phyloP scores from a whole-genome alignment of 2,329 filamentous ascomycete species.

The Xylaria polymorpha region DNA sequence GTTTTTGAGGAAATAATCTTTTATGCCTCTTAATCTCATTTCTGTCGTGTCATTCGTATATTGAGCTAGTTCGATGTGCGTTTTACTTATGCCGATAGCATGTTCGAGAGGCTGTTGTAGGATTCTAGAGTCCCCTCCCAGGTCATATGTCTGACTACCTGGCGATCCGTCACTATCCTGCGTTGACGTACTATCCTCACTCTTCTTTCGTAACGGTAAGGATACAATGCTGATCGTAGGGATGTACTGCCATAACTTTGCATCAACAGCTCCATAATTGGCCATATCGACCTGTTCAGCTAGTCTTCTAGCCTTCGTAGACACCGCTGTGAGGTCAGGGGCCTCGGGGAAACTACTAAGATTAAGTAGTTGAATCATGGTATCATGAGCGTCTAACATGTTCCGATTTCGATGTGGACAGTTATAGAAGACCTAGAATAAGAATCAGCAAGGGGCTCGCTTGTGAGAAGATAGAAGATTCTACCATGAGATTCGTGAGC shows the following conservation, averaged over 20 bases:
- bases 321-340: not conserved
- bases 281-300: not conserved
- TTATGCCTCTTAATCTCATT: not conserved
- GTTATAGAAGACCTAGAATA: conserved; percentile 11
- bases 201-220: not conserved
- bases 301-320: conserved; percentile 1
- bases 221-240: not conserved
- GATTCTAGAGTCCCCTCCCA: not conserved
- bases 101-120: conserved; percentile 7
- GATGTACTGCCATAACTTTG: conserved; percentile 10
- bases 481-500: conserved; percentile 1
- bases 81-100: not conserved
- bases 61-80: conserved; percentile 1
- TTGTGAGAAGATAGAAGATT: not conserved
- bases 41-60: not conserved
- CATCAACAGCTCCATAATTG: conserved; percentile 7
- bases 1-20: not conserved
- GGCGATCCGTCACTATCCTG: not conserved
- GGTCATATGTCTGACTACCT: not conserved
- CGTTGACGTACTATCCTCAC: not conserved
- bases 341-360: no score
- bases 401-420: not conserved
- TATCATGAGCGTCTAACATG: conserved; percentile 1
- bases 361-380: conserved; percentile 3
- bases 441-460: not conserved